Evolutionary conservation across 495 filamentous ascomycete species (phyloP).

Genomic region (Penicillium bovifimosum): DNA sequence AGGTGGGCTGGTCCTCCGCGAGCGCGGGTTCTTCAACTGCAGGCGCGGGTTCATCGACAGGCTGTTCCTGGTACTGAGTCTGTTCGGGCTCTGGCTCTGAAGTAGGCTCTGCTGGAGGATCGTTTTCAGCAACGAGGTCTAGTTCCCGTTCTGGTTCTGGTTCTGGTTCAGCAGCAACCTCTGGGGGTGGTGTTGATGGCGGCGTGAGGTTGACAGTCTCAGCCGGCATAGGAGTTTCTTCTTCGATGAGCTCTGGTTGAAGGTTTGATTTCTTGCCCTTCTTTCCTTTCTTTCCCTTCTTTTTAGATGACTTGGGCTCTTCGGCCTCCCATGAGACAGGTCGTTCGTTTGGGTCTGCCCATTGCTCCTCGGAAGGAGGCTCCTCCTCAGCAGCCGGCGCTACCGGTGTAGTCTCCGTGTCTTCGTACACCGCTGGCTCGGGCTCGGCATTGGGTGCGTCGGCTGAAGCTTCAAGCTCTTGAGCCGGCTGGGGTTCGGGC

Average conservation of each 20-base stretch:
- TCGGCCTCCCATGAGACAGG: slow-evolving; percentile 7
- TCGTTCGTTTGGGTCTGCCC: background rate
- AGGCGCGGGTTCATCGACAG: background rate
- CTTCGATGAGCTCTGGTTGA: slow-evolving; percentile 8
- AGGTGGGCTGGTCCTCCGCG: background rate
- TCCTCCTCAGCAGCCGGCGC: background rate
- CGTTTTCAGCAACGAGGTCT: background rate
- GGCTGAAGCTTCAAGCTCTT: background rate
- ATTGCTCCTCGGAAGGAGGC: background rate
- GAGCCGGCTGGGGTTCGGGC: background rate
- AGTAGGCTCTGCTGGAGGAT: background rate
- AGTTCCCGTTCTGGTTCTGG: background rate
- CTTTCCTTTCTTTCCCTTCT: slow-evolving; percentile 24
- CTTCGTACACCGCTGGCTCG: slow-evolving; percentile 1
- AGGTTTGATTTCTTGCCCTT: slow-evolving; percentile 28
- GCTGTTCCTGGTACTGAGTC: background rate
- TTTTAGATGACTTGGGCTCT: slow-evolving; percentile 4
- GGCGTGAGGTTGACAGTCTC: slow-evolving; percentile 34
- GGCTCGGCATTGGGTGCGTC: background rate
- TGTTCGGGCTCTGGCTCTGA: background rate
- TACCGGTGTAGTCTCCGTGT: slow-evolving; percentile 1
- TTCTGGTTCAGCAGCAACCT: background rate
- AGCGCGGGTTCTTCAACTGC: background rate
- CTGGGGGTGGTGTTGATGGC: slow-evolving; percentile 35
- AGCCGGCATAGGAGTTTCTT: slow-evolving; percentile 7